A percentile compares a stretch with the other conserved stretches of the same genome.
Evolutionary conservation across 176 grass and related monocot genomes (phyloP).

Genomic region (Triticum turgidum): DNA sequence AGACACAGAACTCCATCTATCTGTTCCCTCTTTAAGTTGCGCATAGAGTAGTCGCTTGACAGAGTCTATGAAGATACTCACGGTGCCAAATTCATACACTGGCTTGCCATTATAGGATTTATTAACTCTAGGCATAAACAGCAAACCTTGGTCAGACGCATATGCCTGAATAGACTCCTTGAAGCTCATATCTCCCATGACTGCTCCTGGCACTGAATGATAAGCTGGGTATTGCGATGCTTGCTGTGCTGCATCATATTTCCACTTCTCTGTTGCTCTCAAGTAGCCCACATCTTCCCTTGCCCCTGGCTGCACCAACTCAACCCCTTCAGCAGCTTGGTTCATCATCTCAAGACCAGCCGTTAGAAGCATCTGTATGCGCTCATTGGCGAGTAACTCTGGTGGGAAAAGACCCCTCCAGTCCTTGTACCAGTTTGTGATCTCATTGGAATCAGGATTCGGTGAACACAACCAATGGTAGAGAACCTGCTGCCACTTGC

Average conservation of each 20-base stretch:
- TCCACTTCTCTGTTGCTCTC: constrained; percentile 66
- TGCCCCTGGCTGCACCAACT: constrained; percentile 68
- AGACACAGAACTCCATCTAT: constrained; percentile 78
- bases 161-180: constrained; percentile 85
- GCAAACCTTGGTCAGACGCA: constrained; percentile 73
- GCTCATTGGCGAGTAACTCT: constrained; percentile 77
- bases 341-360: constrained; percentile 91
- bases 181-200: constrained; percentile 70
- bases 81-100: constrained; percentile 79
- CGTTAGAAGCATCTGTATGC: constrained; percentile 61
- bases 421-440: constrained; percentile 80
- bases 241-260: constrained; percentile 76
- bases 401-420: constrained; percentile 82
- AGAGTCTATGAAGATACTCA: constrained; percentile 82
- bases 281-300: constrained; percentile 70
- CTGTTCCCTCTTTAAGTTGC: constrained; percentile 60
- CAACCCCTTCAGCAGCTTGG: constrained; percentile 70
- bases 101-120: constrained; percentile 77
- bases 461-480: constrained; percentile 78
- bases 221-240: constrained; percentile 36
- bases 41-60: constrained; percentile 77
- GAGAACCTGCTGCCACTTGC: constrained; percentile 83
- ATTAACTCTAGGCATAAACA: constrained; percentile 84
- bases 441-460: constrained; percentile 83
- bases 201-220: constrained; percentile 31